Base-by-base conservation (phyloP, 805 yeast species). In the Ogataea dorogensis region DNA sequence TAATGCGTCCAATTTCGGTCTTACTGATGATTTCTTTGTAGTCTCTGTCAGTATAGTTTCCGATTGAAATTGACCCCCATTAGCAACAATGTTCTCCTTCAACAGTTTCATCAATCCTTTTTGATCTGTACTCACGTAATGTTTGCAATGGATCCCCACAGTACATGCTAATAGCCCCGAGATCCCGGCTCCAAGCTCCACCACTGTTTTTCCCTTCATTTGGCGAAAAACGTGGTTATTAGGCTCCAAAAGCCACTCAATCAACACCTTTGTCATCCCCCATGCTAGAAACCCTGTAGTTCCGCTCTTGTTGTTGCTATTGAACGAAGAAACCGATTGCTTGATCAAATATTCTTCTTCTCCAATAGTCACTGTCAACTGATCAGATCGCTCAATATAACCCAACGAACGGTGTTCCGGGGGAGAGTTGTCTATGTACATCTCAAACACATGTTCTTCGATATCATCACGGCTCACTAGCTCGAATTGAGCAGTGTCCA, bases 211-310 rank as follows among this genome's bases (percentile, higher is more conserved):
- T 2, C 48, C 43, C 11, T 46, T 36, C 20, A 55, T 39, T 5
- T 42, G 23, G 2, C 38, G 30, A 5, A 29, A 6, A 12, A 67
- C 49, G 1, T 69, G 69, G 28, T 64, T 56, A 18, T 33, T 35
- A 0, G 29, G 22, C 13, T 30, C 46, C n/a, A 67, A 15, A 2
- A 78, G 30, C 86, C 87, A 81, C 27, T 76, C 70, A 1, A 67
- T 67, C 24, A 81, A 59, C 2, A 63, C 50, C 2, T 69, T 65
- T 1, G 78, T 65, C 1, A 76, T 62, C 26, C 63, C 61, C 88
- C 88, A 81, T 24, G 79, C 61, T 4, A 80, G 70, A 42, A 73
- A 81, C 9, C 88, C 88, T 0, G 86, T 79, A 4, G 81, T 71
- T 17, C 56, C 44, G 13, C 72, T 64, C 11, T 58, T 25, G 17